Base-by-base conservation (phyloP, 768 basidiomycete genomes). In the Phlebiopsis gigantea region DNA sequence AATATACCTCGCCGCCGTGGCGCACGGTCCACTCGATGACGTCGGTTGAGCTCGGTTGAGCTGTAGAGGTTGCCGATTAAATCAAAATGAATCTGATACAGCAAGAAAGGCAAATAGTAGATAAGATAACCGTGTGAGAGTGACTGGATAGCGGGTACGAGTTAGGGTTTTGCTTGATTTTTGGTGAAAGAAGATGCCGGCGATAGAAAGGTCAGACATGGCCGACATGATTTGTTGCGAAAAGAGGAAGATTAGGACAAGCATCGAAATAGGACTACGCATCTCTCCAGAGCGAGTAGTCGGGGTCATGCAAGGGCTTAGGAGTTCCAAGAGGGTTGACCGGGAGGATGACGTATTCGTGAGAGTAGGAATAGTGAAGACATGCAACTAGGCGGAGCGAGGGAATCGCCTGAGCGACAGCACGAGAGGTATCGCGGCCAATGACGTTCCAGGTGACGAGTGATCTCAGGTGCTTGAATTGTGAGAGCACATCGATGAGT, bases 311-410 rank as follows among this genome's bases (percentile, higher is more conserved):
- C 21, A 61, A 43, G 5, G 62, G 54, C 19, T 39, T 26, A 2
- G 60, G 62, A 10, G 51, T 58, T 25, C 58, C 60, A 19, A 61
- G n/a, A 10, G 62, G 62, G 28, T 63, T 59, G 19, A 63, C 60
- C 2, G 62, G 62, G 7, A 61, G 19, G n/a, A 55, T 39, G 22
- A 63, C 57, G 44, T 61, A 63, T 42, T 63, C 62, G 51, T 61
- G 57, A 1, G 60, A 61, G 44, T 63, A 63, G 25, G 62, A 63
- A 30, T 63, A 63, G 42, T 63, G 62, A 25, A 63, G 46, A 45
- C 62, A 61, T 10, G 62, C 62, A 47, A 63, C 55, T 0, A 53
- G 42, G 25, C 62, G 60, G 10, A 63, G 57, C 8, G 62, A 53
- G 5, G 62, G 62, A 41, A 60, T 59, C 2, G 61, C 62, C 24